Conservation (phyloP, 495 filamentous ascomycete species). For the Neurospora pannonica region DNA sequence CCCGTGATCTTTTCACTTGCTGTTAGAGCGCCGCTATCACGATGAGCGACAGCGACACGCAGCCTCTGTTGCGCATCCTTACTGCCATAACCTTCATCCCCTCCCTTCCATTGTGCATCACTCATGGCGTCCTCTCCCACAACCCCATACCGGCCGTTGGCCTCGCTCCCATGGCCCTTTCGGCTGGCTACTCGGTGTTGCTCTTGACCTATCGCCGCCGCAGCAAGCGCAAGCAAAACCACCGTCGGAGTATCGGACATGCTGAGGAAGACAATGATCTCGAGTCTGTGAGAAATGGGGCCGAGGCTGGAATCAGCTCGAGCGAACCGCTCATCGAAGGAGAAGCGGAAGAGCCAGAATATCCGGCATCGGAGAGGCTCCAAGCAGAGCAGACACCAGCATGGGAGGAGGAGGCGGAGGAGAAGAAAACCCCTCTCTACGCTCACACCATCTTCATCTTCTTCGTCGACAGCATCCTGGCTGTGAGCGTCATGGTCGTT, state of each 20-base stretch:
- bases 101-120: constrained; percentile 39
- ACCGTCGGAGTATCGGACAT: not conserved
- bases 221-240: not conserved
- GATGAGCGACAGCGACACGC: not conserved
- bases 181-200: constrained; percentile 19
- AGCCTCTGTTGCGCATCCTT: constrained; percentile 22
- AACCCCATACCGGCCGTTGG: constrained; percentile 30
- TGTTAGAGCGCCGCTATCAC: not conserved
- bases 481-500: constrained; percentile 26
- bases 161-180: constrained; percentile 30
- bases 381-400: constrained; percentile 1
- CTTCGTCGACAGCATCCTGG: constrained; percentile 24
- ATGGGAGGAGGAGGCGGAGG: constrained; percentile 1
- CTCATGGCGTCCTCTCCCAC: constrained; percentile 29
- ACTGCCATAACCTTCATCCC: constrained; percentile 41
- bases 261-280: constrained; percentile 6
- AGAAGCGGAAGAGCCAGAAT: not conserved
- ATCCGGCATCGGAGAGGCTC: constrained; percentile 1
- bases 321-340: not conserved
- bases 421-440: constrained; percentile 2
- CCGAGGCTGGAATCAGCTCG: not conserved
- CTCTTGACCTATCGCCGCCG: constrained; percentile 13
- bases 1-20: not conserved
- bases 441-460: constrained; percentile 31
- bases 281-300: not conserved